Evolutionary conservation across 768 basidiomycete species (phyloP).

Genomic region (Leccinellum albellum): DNA sequence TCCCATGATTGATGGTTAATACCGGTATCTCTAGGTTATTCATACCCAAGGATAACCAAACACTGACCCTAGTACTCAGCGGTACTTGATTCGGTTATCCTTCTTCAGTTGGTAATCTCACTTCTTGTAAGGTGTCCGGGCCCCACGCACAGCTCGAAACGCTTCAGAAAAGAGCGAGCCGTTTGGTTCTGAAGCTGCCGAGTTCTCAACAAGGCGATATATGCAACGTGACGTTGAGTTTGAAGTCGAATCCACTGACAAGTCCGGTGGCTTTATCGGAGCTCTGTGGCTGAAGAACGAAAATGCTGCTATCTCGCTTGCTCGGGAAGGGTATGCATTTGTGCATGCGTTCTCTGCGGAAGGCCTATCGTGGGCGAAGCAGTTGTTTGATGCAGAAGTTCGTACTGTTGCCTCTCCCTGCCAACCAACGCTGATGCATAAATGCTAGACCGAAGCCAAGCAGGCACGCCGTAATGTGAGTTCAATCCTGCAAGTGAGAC

Average conservation of each 20-base stretch:
- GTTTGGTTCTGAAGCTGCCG: constrained; percentile 76
- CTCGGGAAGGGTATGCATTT: constrained; percentile 81
- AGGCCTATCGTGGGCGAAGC: constrained; percentile 69
- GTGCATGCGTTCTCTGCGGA: constrained; percentile 91
- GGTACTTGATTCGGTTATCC: constrained; percentile 39
- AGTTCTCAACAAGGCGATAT: constrained; percentile 74
- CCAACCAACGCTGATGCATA: constrained; percentile 1
- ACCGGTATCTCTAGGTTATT: constrained; percentile 51
- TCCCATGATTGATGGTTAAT: not conserved
- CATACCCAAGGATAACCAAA: constrained; percentile 89
- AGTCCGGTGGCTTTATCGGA: constrained; percentile 94
- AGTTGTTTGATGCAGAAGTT: constrained; percentile 83
- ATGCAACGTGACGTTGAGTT: constrained; percentile 97
- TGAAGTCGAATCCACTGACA: constrained; percentile 86
- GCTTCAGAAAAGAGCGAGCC: constrained; percentile 84
- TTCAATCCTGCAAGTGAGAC: not conserved
- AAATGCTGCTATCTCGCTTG: constrained; percentile 82
- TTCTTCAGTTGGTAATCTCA: constrained; percentile 4
- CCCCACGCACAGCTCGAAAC: constrained; percentile 82
- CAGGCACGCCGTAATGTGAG: constrained; percentile 70
- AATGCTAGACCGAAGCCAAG: constrained; percentile 75
- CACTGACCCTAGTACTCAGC: constrained; percentile 85
- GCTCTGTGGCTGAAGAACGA: constrained; percentile 78
- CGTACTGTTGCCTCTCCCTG: constrained; percentile 11
- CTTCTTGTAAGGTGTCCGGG: constrained; percentile 68